phyloP scores from a whole-genome alignment of 257 asterid species.

The Solanum sejunctum region DNA sequence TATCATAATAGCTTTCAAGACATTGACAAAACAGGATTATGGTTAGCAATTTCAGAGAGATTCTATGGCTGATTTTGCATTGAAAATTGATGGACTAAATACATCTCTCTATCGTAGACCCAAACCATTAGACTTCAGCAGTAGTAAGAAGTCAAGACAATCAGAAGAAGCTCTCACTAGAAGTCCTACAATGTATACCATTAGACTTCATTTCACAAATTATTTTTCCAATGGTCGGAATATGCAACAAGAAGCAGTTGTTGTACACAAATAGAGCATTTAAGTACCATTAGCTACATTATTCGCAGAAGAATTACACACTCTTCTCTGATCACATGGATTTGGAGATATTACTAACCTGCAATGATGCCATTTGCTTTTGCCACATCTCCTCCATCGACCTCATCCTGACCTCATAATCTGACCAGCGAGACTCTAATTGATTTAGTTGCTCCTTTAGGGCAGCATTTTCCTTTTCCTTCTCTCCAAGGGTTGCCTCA shows the following conservation, averaged over 20 bases:
- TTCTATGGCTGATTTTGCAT: not conserved
- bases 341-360: constrained; percentile 25
- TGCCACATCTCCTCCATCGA: constrained; percentile 54
- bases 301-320: not conserved
- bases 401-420: constrained; percentile 52
- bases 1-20: not conserved
- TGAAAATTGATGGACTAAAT: not conserved
- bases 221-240: not conserved
- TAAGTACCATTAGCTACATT: not conserved
- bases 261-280: not conserved
- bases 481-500: constrained; percentile 31
- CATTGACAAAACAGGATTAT: not conserved
- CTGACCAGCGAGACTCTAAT: constrained; percentile 36
- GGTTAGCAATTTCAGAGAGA: not conserved
- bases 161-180: not conserved
- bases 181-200: not conserved
- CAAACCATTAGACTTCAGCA: not conserved
- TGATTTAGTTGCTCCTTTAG: constrained; percentile 40
- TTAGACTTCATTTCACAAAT: not conserved
- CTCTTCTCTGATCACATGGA: not conserved
- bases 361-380: constrained; percentile 49
- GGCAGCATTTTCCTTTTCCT: constrained; percentile 45
- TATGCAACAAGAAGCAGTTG: not conserved
- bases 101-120: not conserved
- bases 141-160: not conserved